These are phyloP conservation scores for Pleurotus tuber-regium DNA, from an alignment of 768 basidiomycete species.

Conservation along the genomic window DNA sequence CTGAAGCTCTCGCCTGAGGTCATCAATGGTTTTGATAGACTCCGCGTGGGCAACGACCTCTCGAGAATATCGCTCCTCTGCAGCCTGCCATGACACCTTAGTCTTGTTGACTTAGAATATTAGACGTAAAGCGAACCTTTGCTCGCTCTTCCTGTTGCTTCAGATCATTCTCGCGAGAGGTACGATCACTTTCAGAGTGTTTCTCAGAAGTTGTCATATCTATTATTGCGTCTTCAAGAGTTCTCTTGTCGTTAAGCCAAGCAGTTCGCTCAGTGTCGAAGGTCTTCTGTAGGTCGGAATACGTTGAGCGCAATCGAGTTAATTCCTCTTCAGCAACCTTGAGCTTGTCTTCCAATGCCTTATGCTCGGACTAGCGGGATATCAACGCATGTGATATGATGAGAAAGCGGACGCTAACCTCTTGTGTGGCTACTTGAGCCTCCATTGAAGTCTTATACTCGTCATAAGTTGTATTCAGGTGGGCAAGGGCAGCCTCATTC, in stretches of 20 bases:
- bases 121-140: slow-evolving; percentile 40
- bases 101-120: background rate
- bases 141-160: slow-evolving; percentile 66
- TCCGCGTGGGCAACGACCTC: slow-evolving; percentile 88
- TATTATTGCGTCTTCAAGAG: slow-evolving; percentile 77
- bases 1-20: slow-evolving; percentile 60
- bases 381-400: background rate
- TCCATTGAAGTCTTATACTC: slow-evolving; percentile 77
- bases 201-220: slow-evolving; percentile 78
- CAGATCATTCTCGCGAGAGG: slow-evolving; percentile 62
- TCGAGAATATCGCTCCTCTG: slow-evolving; percentile 77
- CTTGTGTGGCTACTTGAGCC: slow-evolving; percentile 59
- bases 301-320: slow-evolving; percentile 42
- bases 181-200: slow-evolving; percentile 59
- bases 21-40: slow-evolving; percentile 69
- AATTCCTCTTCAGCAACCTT: slow-evolving; percentile 53
- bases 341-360: slow-evolving; percentile 62
- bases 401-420: slow-evolving; percentile 43
- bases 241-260: slow-evolving; percentile 79
- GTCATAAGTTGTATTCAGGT: slow-evolving; percentile 71
- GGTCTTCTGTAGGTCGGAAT: slow-evolving; percentile 57
- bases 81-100: slow-evolving; percentile 43
- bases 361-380: slow-evolving; percentile 54
- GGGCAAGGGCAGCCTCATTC: slow-evolving; percentile 72
- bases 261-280: slow-evolving; percentile 68